Percentiles rank a stretch among this genome's conserved stretches.
Conservation (phyloP, 202 grass and related monocot genomes). For the Panicum virgatum region DNA sequence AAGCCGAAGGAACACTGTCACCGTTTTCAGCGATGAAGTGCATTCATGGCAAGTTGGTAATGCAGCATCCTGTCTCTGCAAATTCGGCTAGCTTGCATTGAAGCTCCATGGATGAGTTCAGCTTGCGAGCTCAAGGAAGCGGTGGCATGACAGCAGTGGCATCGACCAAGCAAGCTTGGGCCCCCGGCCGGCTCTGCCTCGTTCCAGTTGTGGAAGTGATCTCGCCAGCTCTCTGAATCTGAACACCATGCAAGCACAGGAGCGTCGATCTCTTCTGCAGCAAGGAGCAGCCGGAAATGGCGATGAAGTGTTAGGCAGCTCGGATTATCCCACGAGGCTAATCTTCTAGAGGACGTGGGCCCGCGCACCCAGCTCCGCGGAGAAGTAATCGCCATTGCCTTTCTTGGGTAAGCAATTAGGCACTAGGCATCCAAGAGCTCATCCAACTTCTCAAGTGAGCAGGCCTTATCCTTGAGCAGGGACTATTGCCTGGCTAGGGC, state of each 20-base stretch:
- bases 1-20: background rate
- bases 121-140: background rate
- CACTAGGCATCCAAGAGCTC: slow-evolving; percentile 9
- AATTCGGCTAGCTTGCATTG: slow-evolving; percentile 19
- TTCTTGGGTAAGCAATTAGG: slow-evolving; percentile 44
- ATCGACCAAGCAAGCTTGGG: background rate
- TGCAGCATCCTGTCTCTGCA: background rate
- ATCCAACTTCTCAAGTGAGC: slow-evolving; percentile 13
- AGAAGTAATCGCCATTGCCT: slow-evolving; percentile 16
- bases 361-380: background rate
- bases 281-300: slow-evolving; percentile 5
- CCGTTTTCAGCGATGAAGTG: background rate
- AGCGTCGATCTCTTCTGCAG: slow-evolving; percentile 6
- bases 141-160: background rate
- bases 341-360: background rate
- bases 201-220: slow-evolving; percentile 27
- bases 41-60: slow-evolving; percentile 27
- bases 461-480: slow-evolving; percentile 3
- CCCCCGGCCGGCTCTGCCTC: background rate
- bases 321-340: slow-evolving; percentile 48
- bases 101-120: slow-evolving; percentile 15
- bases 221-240: slow-evolving; percentile 32
- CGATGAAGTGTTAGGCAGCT: slow-evolving; percentile 41
- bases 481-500: background rate
- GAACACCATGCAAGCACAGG: slow-evolving; percentile 29